A percentile compares a stretch with the other conserved stretches of the same genome.
These are phyloP conservation scores for Dacryopinax primogenitus DNA, from an alignment of 768 basidiomycete genomes.

Conservation along the genomic window DNA sequence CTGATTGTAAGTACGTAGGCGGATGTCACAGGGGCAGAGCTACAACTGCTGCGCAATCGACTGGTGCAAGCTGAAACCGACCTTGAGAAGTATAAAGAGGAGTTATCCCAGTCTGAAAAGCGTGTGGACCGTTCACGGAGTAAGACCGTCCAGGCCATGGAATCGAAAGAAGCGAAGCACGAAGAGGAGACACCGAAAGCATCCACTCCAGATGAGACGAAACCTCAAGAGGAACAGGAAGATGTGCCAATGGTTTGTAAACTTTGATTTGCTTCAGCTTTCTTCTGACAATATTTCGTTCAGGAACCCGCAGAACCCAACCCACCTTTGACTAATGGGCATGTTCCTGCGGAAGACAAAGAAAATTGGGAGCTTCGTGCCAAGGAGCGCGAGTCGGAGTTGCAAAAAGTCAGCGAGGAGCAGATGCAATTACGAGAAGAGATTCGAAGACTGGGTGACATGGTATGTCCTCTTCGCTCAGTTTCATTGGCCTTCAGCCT, in stretches of 20 bases:
- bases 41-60: constrained; percentile 38
- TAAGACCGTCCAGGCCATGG: constrained; percentile 38
- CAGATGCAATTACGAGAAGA: constrained; percentile 33
- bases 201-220: background rate
- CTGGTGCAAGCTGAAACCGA: constrained; percentile 40
- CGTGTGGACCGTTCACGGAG: constrained; percentile 51
- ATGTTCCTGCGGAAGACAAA: constrained; percentile 28
- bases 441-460: constrained; percentile 34
- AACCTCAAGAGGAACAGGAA: background rate
- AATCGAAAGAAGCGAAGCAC: constrained; percentile 36
- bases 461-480: constrained; percentile 29
- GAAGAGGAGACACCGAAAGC: constrained; percentile 8
- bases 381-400: constrained; percentile 30
- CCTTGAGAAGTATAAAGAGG: constrained; percentile 37
- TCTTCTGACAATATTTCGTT: constrained; percentile 34
- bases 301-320: constrained; percentile 30
- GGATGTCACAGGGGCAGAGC: constrained; percentile 24
- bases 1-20: background rate
- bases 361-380: constrained; percentile 33
- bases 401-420: constrained; percentile 36
- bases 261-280: constrained; percentile 29
- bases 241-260: constrained; percentile 51
- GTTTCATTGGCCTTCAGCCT: constrained; percentile 18
- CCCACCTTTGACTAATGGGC: constrained; percentile 28
- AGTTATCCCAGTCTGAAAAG: constrained; percentile 45